Conservation (phyloP, 805 yeast species). For the Scheffersomyces ergatensis region DNA sequence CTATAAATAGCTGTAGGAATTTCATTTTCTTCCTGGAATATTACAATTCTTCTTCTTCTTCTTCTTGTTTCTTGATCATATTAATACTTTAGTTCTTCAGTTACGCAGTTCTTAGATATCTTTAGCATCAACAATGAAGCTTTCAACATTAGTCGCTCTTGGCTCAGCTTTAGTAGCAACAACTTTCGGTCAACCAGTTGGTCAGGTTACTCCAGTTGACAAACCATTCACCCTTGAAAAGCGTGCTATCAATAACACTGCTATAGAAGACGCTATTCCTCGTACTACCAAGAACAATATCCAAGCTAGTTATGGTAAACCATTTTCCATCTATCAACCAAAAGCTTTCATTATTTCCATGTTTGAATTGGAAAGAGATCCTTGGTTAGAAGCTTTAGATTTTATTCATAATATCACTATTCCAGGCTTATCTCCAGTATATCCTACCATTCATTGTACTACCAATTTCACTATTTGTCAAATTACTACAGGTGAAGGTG, state of each 20-base stretch:
- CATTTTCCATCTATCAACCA: conserved; percentile 44
- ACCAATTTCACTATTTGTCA: conserved; percentile 51
- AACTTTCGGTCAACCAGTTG: too few relatives aligned
- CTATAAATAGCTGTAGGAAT: too few relatives aligned
- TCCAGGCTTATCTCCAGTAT: conserved; percentile 65
- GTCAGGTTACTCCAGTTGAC: conserved; percentile 12
- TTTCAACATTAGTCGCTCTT: conserved; percentile 11
- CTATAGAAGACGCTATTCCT: conserved; percentile 7
- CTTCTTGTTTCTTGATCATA: too few relatives aligned
- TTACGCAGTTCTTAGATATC: too few relatives aligned
- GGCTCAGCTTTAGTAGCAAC: conserved; percentile 6
- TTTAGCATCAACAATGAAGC: conserved; percentile 16
- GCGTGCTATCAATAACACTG: conserved; percentile 12
- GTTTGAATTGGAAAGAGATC: conserved; percentile 51
- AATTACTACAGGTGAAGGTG: conserved; percentile 68
- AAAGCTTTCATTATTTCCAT: conserved; percentile 54
- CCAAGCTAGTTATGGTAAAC: conserved; percentile 25
- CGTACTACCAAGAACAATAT: conserved; percentile 11
- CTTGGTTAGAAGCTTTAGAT: conserved; percentile 49
- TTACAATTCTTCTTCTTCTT: too few relatives aligned
- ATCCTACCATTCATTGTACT: conserved; percentile 57
- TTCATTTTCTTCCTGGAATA: too few relatives aligned
- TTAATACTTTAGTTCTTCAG: too few relatives aligned
- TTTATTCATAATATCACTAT: conserved; percentile 54
- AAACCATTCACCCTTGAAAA: conserved; percentile 11